phyloP scores from a whole-genome alignment of 129 eudicot genomes.

The Scalesia atractyloides region DNA sequence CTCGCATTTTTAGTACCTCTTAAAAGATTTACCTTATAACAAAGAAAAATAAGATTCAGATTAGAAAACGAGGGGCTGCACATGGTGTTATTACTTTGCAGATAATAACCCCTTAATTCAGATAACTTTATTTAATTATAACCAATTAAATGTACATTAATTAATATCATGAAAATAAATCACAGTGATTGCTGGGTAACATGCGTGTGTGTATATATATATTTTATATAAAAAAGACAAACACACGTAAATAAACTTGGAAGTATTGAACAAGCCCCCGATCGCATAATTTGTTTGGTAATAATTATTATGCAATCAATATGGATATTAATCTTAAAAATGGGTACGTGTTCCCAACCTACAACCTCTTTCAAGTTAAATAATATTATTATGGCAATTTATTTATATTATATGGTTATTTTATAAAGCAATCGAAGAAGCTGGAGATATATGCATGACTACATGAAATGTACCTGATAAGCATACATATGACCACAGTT shows the following conservation, averaged over 20 bases:
- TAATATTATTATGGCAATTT: background rate
- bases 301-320: conserved; percentile 18
- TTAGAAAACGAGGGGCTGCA: conserved; percentile 23
- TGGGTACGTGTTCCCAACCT: conserved; percentile 33
- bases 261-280: conserved; percentile 17
- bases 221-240: conserved; percentile 17
- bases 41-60: conserved; percentile 15
- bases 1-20: background rate
- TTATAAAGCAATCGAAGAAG: background rate
- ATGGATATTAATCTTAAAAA: conserved; percentile 18
- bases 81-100: conserved; percentile 22
- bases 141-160: background rate
- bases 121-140: conserved; percentile 22
- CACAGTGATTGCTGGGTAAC: conserved; percentile 27
- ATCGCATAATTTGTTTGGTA: conserved; percentile 24
- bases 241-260: conserved; percentile 30
- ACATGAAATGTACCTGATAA: conserved; percentile 18
- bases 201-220: conserved; percentile 9
- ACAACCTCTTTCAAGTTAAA: conserved; percentile 4
- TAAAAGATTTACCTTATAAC: background rate
- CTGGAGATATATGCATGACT: conserved; percentile 23
- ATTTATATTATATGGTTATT: conserved; percentile 2
- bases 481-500: conserved; percentile 10
- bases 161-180: background rate
- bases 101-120: conserved; percentile 15